These are phyloP conservation scores for Mortierella claussenii DNA, from an alignment of 192 early-diverging fungal species.

Conservation along the genomic window DNA sequence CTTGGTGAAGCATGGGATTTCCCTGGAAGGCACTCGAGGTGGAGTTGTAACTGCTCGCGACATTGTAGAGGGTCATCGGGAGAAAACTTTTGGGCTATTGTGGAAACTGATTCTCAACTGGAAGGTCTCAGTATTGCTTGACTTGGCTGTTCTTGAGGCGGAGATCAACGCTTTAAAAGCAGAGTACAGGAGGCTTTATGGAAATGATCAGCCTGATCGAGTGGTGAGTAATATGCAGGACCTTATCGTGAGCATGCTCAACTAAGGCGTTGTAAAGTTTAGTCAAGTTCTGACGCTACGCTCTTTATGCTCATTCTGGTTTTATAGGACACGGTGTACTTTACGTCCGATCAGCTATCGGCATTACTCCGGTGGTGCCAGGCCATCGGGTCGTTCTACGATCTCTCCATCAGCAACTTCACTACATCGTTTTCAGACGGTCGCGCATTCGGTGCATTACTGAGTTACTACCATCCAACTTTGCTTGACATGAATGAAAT, in stretches of 20 bases:
- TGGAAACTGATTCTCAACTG: constrained; percentile 56
- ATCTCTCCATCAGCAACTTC: constrained; percentile 47
- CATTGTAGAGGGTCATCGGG: constrained; percentile 54
- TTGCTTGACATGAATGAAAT: constrained; percentile 44
- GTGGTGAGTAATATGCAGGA: constrained; percentile 17
- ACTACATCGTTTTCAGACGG: constrained; percentile 55
- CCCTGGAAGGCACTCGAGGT: constrained; percentile 45
- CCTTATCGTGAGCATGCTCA: not conserved
- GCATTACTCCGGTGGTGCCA: constrained; percentile 53
- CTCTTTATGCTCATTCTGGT: not conserved
- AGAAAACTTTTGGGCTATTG: constrained; percentile 54
- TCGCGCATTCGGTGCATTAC: constrained; percentile 42
- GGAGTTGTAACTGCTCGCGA: constrained; percentile 37
- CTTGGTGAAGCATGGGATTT: constrained; percentile 26
- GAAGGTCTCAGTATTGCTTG: constrained; percentile 49
- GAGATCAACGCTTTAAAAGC: constrained; percentile 34
- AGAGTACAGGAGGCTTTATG: constrained; percentile 32
- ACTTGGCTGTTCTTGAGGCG: constrained; percentile 30
- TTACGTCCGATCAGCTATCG: constrained; percentile 51
- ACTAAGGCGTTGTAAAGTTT: too few relatives aligned
- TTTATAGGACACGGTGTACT: constrained; percentile 46
- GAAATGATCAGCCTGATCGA: constrained; percentile 34
- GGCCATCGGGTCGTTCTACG: constrained; percentile 49
- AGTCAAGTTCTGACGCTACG: not conserved
- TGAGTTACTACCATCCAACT: constrained; percentile 54